phyloP scores from a whole-genome alignment of 2,329 filamentous ascomycete species.

The Fusarium floridanum region DNA sequence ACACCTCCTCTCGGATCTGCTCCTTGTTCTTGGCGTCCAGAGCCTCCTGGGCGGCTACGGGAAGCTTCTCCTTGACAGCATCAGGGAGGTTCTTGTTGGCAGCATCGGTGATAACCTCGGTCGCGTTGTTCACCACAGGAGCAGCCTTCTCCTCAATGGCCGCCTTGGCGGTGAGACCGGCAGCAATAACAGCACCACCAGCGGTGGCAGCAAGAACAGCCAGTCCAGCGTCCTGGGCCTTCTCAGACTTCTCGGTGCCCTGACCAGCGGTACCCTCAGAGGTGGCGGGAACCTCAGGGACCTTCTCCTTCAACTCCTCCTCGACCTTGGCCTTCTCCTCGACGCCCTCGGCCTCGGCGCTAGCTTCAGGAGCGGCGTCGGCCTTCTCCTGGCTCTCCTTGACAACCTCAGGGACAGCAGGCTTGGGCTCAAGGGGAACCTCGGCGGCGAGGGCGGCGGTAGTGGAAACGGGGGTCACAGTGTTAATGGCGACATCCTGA shows the following conservation, averaged over 20 bases:
- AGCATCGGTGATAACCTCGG: constrained; percentile 54
- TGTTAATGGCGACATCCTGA: constrained; percentile 63
- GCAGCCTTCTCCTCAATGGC: constrained; percentile 54
- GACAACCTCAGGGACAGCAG: constrained; percentile 64
- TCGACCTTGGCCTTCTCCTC: constrained; percentile 79
- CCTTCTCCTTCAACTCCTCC: constrained; percentile 76
- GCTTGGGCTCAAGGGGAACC: constrained; percentile 72
- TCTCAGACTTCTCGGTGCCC: constrained; percentile 66
- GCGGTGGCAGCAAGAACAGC: constrained; percentile 55
- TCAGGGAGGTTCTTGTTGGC: constrained; percentile 65
- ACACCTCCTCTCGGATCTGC: constrained; percentile 58
- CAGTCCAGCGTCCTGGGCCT: constrained; percentile 54
- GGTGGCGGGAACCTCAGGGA: constrained; percentile 70
- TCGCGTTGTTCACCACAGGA: constrained; percentile 53
- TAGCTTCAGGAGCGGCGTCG: constrained; percentile 74
- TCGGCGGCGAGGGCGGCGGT: constrained; percentile 77
- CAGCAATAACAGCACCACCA: constrained; percentile 50
- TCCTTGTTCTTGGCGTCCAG: constrained; percentile 60
- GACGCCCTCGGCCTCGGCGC: constrained; percentile 74
- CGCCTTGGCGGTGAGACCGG: constrained; percentile 50
- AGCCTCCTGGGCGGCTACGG: constrained; percentile 63
- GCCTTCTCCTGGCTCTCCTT: constrained; percentile 80
- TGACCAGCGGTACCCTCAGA: constrained; percentile 67
- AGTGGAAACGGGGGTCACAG: constrained; percentile 68
- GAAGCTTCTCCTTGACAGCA: constrained; percentile 64